phyloP scores from a whole-genome alignment of 768 basidiomycete species.

The Suillus lakei region DNA sequence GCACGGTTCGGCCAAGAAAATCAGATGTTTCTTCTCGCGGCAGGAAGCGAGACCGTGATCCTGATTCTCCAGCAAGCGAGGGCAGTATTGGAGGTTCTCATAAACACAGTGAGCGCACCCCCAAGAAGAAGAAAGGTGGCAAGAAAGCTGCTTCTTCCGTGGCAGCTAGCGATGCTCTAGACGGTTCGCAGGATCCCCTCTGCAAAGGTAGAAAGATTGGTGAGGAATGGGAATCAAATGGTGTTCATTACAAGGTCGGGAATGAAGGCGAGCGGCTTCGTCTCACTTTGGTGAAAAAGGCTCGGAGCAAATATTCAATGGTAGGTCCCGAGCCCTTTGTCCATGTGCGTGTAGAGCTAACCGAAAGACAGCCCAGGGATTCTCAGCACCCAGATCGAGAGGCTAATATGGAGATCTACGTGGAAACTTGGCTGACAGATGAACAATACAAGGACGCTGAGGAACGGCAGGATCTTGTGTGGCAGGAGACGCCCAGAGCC shows the following conservation, averaged over 20 bases:
- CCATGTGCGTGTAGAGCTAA: constrained; percentile 1
- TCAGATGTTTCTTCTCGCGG: constrained; percentile 54
- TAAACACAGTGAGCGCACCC: constrained; percentile 12
- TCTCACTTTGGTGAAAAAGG: constrained; percentile 73
- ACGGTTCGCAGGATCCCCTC: constrained; percentile 52
- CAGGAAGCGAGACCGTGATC: constrained; percentile 69
- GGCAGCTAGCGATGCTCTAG: constrained; percentile 47
- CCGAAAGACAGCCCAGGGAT: constrained; percentile 63
- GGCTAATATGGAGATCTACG: constrained; percentile 69
- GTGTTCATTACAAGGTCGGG: constrained; percentile 72
- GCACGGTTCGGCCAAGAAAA: constrained; percentile 58
- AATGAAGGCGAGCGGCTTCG: constrained; percentile 71
- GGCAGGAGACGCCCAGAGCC: constrained; percentile 62
- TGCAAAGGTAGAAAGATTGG: constrained; percentile 65
- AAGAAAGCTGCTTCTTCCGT: constrained; percentile 46
- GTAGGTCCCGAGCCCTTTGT: constrained; percentile 43
- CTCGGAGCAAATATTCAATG: constrained; percentile 73
- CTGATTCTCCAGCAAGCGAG: constrained; percentile 46
- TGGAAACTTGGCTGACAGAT: constrained; percentile 82
- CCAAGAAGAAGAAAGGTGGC: constrained; percentile 57
- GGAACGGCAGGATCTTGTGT: constrained; percentile 60
- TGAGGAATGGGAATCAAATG: constrained; percentile 79
- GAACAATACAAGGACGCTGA: constrained; percentile 73
- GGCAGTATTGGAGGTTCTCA: constrained; percentile 21
- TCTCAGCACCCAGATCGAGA: constrained; percentile 78